A percentile compares a stretch with the other conserved stretches of the same genome.
phyloP scores from a whole-genome alignment of 1,284 basidiomycete genomes.

The Tranzscheliella williamsii region DNA sequence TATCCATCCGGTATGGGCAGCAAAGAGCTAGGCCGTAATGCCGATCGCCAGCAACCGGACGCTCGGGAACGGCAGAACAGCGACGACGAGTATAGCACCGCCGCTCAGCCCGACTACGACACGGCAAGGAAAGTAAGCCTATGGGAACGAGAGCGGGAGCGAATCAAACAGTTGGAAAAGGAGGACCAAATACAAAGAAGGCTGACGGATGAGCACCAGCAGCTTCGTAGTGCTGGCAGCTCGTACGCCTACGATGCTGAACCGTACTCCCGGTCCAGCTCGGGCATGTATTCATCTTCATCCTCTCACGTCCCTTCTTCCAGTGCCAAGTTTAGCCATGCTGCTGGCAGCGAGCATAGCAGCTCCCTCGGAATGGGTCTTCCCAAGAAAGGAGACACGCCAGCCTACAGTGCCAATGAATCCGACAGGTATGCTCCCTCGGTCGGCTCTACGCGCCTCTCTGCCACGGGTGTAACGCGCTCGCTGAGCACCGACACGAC shows the following conservation, averaged over 20 bases:
- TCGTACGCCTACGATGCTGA: neutral
- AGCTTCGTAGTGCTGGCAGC: neutral
- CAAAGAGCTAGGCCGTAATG: too few species aligned
- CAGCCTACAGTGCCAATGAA: conserved; percentile 10
- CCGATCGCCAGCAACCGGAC: too few species aligned
- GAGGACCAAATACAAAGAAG: conserved; percentile 30
- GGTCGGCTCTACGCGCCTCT: conserved; percentile 41
- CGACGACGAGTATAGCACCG: conserved; percentile 8
- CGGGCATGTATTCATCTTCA: conserved; percentile 7
- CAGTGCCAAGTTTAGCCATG: conserved; percentile 13
- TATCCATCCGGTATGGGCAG: too few species aligned
- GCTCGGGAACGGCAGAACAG: too few species aligned
- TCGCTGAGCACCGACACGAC: conserved; percentile 51
- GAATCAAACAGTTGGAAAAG: conserved; percentile 31
- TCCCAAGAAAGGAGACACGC: conserved; percentile 1
- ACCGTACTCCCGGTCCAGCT: conserved; percentile 5
- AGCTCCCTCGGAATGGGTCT: conserved; percentile 15
- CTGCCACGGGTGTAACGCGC: conserved; percentile 35
- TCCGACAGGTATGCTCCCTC: conserved; percentile 42
- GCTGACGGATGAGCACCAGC: conserved; percentile 4
- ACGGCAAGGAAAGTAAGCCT: conserved; percentile 29
- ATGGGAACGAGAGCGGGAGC: conserved; percentile 46
- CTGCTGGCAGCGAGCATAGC: conserved; percentile 2
- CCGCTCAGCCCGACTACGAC: conserved; percentile 7
- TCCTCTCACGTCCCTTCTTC: conserved; percentile 9